Base-by-base conservation (phyloP, 345 rosid species). In the Eucalyptus tenuipes region DNA sequence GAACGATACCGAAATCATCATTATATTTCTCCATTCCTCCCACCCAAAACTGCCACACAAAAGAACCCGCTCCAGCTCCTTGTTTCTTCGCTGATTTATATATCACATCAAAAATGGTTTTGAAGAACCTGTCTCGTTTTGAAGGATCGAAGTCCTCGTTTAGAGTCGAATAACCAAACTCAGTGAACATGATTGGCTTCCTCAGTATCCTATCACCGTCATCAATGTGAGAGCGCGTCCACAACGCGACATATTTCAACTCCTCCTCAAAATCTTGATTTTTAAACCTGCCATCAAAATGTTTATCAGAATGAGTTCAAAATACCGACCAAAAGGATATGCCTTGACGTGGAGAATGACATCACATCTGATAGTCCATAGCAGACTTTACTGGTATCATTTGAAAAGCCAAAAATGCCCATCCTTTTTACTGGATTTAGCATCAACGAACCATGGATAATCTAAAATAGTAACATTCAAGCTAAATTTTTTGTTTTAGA, bases 181-280 rank as follows among this genome's bases (percentile, higher is more conserved):
- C 99, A 0, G 99, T 95, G 92, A 97, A 97, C 86, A 97, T 90
- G 75, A 97, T 94, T 16, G 99, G 99, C 91, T 95, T 96, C 84
- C 91, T 93, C 82, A 97, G 92, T 89, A 93, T 97, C 42, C 49
- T 89, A 91, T 96, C 98, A 15, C 98, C 97, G 15, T 97, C 99
- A 90, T 97, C 99, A 81, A 96, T 95, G 94, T 96, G 99, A 40
- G 99, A 97, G 11, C 86, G 93, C 93, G 96, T 92, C 98, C 99
- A 97, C 93, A 95, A 93, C 64, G 94, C 88, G 82, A 93, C 95
- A 66, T 92, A 97, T 89, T 91, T 92, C 85, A 94, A 90, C n/a
- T 95, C 95, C 7, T 95, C 96, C 95, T 96, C 97, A 52, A 97
- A 96, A 33, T 89, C 89, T 86, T 88, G 93, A 86, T 93, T 90